Conservation (phyloP, 2,329 filamentous ascomycete genomes). For the Verticillium zaregamsianum region DNA sequence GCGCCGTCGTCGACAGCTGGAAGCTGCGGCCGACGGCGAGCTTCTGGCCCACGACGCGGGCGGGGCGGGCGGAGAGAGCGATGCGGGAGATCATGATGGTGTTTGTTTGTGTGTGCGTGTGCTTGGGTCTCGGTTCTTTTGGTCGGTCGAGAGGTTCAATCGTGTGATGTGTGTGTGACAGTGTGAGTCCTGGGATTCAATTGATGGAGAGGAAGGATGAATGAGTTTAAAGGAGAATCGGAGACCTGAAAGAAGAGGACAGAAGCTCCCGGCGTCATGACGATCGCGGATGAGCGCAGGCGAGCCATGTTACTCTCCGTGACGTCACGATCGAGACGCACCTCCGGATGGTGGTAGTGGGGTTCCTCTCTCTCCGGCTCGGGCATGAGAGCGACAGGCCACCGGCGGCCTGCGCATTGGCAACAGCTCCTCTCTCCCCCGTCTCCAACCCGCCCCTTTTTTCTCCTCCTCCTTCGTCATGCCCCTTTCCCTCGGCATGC, state of each 20-base stretch:
- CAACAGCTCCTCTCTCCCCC: no score
- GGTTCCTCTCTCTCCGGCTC: no score
- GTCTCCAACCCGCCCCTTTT: no score
- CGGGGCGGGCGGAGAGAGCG: constrained; percentile 17
- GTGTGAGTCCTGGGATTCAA: background rate
- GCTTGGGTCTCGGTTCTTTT: background rate
- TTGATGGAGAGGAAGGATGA: background rate
- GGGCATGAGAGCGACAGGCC: no score
- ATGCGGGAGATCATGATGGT: constrained; percentile 26
- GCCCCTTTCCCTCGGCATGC: no score
- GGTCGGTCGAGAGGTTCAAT: background rate
- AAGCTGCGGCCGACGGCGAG: constrained; percentile 16
- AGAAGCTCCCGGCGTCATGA: no score
- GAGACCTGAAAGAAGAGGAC: background rate
- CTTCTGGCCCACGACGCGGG: constrained; percentile 15
- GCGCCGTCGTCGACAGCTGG: constrained; percentile 21
- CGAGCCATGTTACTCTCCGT: background rate
- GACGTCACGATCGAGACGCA: background rate
- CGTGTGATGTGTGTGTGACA: background rate
- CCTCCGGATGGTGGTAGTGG: no score
- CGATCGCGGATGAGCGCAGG: background rate
- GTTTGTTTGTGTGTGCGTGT: background rate
- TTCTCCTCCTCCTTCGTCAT: no score
- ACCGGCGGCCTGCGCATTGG: no score
- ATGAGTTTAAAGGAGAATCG: background rate